Evolutionary conservation across 352 stramenopile genomes (phyloP), one percentile per base, ranked within the genome.

Genomic region (Globisporangium spinosum): DNA sequence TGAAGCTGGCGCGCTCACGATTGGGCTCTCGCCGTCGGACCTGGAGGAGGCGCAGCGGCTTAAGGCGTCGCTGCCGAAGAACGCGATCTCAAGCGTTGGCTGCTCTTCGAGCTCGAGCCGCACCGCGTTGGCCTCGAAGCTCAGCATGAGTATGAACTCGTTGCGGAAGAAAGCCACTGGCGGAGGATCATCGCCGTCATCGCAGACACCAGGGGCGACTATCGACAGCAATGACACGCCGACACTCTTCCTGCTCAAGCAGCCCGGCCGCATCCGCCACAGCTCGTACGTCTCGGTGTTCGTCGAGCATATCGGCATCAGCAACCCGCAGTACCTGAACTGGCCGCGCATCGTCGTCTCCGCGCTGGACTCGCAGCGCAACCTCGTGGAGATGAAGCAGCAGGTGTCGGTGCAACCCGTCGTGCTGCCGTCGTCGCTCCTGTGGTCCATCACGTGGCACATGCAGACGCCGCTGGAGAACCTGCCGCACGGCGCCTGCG

Each of bases 391-490:
- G 65, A 86, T 85, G 71, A 84, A 85, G 57, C 85, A 93, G 72
- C 82, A 92, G 67, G 87, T 93, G 27, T 89, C 85, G 0, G 70
- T 85, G 32, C 81, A 94, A 68, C 85, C 82, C 29, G 73, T 89
- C 7, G 69, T 79, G n/a, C 67, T 88, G 1, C 67, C 80, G 1
- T 80, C 80, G 22, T 74, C 79, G 27, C 73, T 96, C 8, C 67
- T 91, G 34, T 98, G 91, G 86, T 80, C 85, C 12, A 90, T 94
- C 65, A 97, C 90, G 27, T 98, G 91, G 91, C 87, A 97, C 71
- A 97, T 98, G 91, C 89, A 97, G 65, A 98, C 89, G 0, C 89
- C 91, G n/a, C 64, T 98, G 12, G 90, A 97, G 75, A 97, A 96
- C 62, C 71, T 98, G n/a, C 80, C 84, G 0, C 79, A 91, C 51